Evolutionary conservation across 169 alveolate genomes (phyloP).

Genomic region (Cryptosporidium sp.): DNA sequence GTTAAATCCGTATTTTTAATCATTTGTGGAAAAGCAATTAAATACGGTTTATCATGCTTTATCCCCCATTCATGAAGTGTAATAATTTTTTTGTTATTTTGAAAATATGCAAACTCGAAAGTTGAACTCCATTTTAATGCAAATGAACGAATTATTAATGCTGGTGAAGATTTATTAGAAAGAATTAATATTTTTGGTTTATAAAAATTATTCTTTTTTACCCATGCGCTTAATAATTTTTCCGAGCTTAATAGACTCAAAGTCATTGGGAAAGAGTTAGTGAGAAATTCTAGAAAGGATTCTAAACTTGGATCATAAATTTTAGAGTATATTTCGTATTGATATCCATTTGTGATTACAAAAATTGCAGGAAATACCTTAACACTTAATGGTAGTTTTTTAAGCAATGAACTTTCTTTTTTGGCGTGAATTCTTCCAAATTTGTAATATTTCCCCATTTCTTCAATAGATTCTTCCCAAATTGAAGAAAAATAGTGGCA

Average conservation of each 20-base stretch:
- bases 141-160: conserved; percentile 35
- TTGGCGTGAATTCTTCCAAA: conserved; percentile 79
- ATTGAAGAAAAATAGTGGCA: conserved; percentile 78
- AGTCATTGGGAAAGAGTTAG: conserved; percentile 74
- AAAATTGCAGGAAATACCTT: conserved; percentile 80
- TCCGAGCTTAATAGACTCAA: conserved; percentile 12
- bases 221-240: conserved; percentile 12
- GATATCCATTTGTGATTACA: conserved; percentile 77
- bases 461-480: conserved; percentile 81
- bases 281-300: conserved; percentile 76
- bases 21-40: conserved; percentile 15
- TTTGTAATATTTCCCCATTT: conserved; percentile 76
- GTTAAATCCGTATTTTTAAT: neutral
- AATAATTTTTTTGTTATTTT: neutral
- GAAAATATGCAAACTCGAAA: conserved; percentile 50
- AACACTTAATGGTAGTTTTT: conserved; percentile 79
- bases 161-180: conserved; percentile 37
- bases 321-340: conserved; percentile 78
- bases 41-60: neutral
- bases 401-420: conserved; percentile 76
- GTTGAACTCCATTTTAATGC: conserved; percentile 58
- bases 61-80: neutral
- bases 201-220: neutral
- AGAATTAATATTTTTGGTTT: conserved; percentile 25
- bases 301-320: conserved; percentile 77